Base-by-base conservation (phyloP, 495 filamentous ascomycete genomes). In the Xylaria curta region DNA sequence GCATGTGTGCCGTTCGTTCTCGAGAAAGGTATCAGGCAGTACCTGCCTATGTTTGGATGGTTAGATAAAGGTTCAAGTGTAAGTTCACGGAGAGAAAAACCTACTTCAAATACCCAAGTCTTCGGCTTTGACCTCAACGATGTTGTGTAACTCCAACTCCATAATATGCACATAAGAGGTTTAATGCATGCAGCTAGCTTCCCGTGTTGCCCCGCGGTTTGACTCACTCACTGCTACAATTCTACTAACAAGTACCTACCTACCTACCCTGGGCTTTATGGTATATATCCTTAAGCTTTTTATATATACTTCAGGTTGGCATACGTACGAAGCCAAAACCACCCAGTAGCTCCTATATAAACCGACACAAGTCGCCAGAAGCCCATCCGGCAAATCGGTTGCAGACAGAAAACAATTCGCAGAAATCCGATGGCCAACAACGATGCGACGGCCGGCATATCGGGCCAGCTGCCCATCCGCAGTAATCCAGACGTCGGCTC, bases 401-500 rank as follows among this genome's bases (percentile, higher is more conserved):
- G 24, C 15, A 59, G n/a, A 38, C 31, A 59, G 31, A 17, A n/a
- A 19, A 3, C 4, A 19, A 21, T 38, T 36, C 33, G 4, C 58
- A n/a, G 33, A 60, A n/a, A 21, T 4, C 28, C 56, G 6, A 62
- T 60, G 70, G 64, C 63, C 2, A 63, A 21, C 49, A n/a, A 74
- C 68, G 58, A 76, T 71, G 77, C 68, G 40, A 77, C 73, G 77
- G 69, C 72, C 42, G 60, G 40, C 46, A 53, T 65, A 65, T 70
- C 74, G 59, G 73, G 73, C 42, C 73, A 69, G 72, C 58, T 77
- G 38, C 77, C 77, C 24, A 75, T 79, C 54, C 77, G 77, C 70
- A 62, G 70, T 66, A 77, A 75, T 58, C 75, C 77, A 61, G 75
- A 77, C 38, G 70, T 79, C 19, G 77, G 75, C 66, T 77, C 77